Evolutionary conservation across 768 basidiomycete genomes (phyloP), one percentile per base, ranked within the genome.

Genomic region (Cubamyces lactineus): DNA sequence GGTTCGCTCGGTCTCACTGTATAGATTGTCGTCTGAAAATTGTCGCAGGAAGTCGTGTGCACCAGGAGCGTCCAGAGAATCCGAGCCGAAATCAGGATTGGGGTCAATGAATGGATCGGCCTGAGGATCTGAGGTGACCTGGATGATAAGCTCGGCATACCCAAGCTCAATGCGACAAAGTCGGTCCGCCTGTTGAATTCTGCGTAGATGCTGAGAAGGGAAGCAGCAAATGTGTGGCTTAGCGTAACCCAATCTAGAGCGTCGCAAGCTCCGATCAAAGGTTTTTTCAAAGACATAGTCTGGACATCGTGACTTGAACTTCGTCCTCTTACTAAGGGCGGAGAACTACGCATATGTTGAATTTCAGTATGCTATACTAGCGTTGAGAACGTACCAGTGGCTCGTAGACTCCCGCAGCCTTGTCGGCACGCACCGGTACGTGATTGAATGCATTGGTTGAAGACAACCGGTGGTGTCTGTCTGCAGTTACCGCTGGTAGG

Each of bases 341-440:
- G 28, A 17, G 16, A 30, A 13, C 53, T 55, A 7, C 3, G 87
- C 5, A 26, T 1, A 2, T 24, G 7, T 28, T 28, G 4, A 28
- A 28, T 3, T 7, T 28, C 28, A 28, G 28, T 28, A 7, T 28
- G 51, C 28, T 28, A 28, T 28, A 6, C 15, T 30, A 0, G 47
- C 15, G 21, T 24, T 3, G 8, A 1, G 2, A 8, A 55, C 53
- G 9, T 49, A 61, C 60, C 5, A 61, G 39, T 15, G 57, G 57
- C 11, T 50, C 26, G 34, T 28, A 50, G 1, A 58, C 42, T 5
- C 17, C 38, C 5, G 60, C 17, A 15, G 45, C 12, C 1, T 23
- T n/a, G 2, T n/a, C 34, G 13, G 46, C 53, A 9, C 16, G 9
- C 2, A 16, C 5, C 2, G 60, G 60, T 6, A 61, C 53, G 1